Evolutionary conservation across 768 basidiomycete genomes (phyloP), one percentile per base, ranked within the genome.

Genomic region (Termitomyces sp.): DNA sequence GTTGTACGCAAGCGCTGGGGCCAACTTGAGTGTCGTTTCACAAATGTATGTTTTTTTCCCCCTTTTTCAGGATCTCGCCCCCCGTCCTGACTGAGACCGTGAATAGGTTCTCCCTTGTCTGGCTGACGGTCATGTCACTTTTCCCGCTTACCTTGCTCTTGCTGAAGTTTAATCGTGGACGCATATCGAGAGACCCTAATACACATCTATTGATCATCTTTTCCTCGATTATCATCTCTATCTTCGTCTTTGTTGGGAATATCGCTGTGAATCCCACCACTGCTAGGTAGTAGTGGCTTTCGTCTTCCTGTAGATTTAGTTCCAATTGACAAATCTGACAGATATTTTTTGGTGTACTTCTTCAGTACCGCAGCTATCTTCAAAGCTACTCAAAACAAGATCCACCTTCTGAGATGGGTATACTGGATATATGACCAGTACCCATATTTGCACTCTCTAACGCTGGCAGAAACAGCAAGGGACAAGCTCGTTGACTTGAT

Each of bases 281-380:
- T 27, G 75, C 77, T 12, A 82, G 82, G 83, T n/a, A n/a, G n/a
- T n/a, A n/a, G n/a, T 84, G 53, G 43, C 77, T 73, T 48, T 52
- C 31, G 37, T 56, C 42, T 8, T 29, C 42, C 11, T 29, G 27
- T 19, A 8, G 21, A 21, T 43, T 25, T 53, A 29, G 27, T 47
- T n/a, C 53, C 53, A 29, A 7, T 32, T 40, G 40, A 32, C 19
- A 27, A 35, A 35, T 5, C 34, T 49, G 8, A 9, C 38, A 86
- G 85, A 17, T 87, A 85, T 65, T 87, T 86, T 60, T 73, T 78
- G 0, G 79, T 81, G 2, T 90, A 89, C 65, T 75, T 82, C 59
- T 23, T 80, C 9, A 80, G 70, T 7, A 73, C 87, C 25, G 62
- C 82, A 0, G 27, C 69, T 10, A 35, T 82, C 2, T 82, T 89